These are phyloP conservation scores for Melampsora americana DNA, from an alignment of 1,284 basidiomycete species.

Conservation along the genomic window DNA sequence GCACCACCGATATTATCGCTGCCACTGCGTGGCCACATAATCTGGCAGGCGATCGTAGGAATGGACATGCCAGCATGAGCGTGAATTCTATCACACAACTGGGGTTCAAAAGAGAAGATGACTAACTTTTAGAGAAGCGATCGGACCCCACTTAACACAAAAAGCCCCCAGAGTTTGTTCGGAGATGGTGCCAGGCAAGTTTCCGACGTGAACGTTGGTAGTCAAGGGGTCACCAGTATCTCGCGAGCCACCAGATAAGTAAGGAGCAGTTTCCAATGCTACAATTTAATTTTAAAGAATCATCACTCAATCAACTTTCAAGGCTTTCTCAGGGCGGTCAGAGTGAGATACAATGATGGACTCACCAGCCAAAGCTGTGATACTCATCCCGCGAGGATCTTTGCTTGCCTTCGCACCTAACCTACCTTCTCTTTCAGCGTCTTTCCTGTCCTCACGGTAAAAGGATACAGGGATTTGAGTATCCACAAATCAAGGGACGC, in stretches of 20 bases:
- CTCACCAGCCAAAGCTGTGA: conserved; percentile 40
- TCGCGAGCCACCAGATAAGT: conserved; percentile 46
- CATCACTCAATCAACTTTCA: conserved; percentile 2
- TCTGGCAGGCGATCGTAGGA: conserved; percentile 39
- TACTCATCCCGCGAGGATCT: conserved; percentile 37
- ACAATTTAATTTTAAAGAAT: not conserved
- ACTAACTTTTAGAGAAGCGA: conserved; percentile 50
- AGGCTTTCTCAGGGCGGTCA: not conserved
- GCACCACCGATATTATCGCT: conserved; percentile 47
- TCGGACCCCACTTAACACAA: conserved; percentile 51
- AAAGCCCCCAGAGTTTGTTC: conserved; percentile 51
- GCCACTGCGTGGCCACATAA: conserved; percentile 50
- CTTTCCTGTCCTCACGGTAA: conserved; percentile 14
- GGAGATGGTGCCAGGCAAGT: conserved; percentile 49
- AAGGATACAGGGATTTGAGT: too few species aligned
- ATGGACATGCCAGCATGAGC: conserved; percentile 28
- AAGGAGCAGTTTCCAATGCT: conserved; percentile 42
- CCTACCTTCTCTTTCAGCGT: conserved; percentile 38
- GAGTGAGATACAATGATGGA: conserved; percentile 3
- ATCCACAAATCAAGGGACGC: not conserved
- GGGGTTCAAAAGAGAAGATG: not conserved
- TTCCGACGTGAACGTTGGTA: conserved; percentile 52
- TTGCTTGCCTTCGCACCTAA: conserved; percentile 33
- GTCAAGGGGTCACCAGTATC: conserved; percentile 50
- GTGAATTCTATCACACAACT: conserved; percentile 59